Evolutionary conservation across 495 filamentous ascomycete species (phyloP).

Genomic region (Penicillium ochrochloron): DNA sequence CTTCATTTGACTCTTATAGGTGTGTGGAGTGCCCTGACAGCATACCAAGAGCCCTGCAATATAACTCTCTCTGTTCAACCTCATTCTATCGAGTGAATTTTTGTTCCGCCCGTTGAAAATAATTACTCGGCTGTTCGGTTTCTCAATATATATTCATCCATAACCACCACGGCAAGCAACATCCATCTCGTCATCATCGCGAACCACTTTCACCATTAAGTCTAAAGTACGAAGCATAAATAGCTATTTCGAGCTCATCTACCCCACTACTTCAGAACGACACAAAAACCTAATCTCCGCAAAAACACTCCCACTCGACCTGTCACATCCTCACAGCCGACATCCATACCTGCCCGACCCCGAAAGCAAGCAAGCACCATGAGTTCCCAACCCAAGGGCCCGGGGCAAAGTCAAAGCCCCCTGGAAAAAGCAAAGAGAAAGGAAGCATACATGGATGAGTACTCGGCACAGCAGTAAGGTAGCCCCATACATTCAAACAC

Average conservation of each 20-base stretch:
- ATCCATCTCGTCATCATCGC: no score
- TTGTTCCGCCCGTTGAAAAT: background rate
- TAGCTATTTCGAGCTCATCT: background rate
- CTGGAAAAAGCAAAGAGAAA: slow-evolving; percentile 13
- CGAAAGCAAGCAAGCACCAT: background rate
- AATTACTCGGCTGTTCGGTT: background rate
- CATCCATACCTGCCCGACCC: background rate
- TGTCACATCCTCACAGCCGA: background rate
- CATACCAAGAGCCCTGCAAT: background rate
- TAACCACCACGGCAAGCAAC: background rate
- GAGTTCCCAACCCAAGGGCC: slow-evolving; percentile 6
- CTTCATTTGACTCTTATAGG: background rate
- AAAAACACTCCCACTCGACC: background rate
- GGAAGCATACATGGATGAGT: background rate
- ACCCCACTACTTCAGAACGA: background rate
- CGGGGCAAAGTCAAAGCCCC: slow-evolving; percentile 11
- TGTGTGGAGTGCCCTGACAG: no score
- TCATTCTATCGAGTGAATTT: background rate
- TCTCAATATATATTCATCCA: background rate
- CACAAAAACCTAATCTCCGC: background rate
- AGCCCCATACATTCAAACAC: slow-evolving; percentile 5
- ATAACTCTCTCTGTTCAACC: background rate
- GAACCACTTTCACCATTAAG: background rate
- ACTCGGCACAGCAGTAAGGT: no score
- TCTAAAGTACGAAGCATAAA: background rate